Conservation (phyloP, 1,284 basidiomycete species). For the Schizophyllum amplum region DNA sequence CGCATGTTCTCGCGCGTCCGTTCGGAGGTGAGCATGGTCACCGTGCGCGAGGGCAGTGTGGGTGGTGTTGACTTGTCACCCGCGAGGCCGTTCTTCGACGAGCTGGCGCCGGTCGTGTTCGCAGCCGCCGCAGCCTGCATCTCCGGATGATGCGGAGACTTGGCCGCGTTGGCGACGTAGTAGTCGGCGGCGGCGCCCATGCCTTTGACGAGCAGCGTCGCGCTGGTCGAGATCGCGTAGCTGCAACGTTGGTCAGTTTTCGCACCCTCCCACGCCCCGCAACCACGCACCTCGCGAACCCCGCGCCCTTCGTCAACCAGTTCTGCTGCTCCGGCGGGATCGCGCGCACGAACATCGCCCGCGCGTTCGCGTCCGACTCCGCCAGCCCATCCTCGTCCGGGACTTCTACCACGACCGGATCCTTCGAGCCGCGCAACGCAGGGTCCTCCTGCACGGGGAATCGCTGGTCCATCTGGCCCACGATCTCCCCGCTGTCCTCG, state of each 20-base stretch:
- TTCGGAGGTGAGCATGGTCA: constrained; percentile 56
- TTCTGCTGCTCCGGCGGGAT: constrained; percentile 65
- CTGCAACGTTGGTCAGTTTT: constrained; percentile 25
- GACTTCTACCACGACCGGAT: constrained; percentile 71
- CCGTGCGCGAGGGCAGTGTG: constrained; percentile 41
- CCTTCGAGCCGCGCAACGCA: constrained; percentile 31
- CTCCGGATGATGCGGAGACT: constrained; percentile 25
- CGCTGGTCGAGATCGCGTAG: constrained; percentile 61
- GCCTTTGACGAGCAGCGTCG: constrained; percentile 53
- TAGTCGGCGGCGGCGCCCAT: constrained; percentile 55
- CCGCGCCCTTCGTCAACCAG: constrained; percentile 66
- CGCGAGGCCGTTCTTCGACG: background rate
- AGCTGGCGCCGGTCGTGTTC: constrained; percentile 11
- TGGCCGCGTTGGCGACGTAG: constrained; percentile 56
- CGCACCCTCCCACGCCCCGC: background rate
- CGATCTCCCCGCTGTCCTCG: constrained; percentile 64
- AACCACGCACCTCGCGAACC: constrained; percentile 50
- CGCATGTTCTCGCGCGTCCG: constrained; percentile 50
- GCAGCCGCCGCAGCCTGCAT: background rate
- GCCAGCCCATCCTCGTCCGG: constrained; percentile 35
- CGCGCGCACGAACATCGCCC: constrained; percentile 48
- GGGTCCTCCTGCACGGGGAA: constrained; percentile 56
- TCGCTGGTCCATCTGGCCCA: constrained; percentile 62
- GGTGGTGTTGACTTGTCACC: constrained; percentile 23
- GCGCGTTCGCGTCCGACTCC: constrained; percentile 34